Base-by-base conservation (phyloP, 1,139 yeast species). In the Hyphopichia fennica region DNA sequence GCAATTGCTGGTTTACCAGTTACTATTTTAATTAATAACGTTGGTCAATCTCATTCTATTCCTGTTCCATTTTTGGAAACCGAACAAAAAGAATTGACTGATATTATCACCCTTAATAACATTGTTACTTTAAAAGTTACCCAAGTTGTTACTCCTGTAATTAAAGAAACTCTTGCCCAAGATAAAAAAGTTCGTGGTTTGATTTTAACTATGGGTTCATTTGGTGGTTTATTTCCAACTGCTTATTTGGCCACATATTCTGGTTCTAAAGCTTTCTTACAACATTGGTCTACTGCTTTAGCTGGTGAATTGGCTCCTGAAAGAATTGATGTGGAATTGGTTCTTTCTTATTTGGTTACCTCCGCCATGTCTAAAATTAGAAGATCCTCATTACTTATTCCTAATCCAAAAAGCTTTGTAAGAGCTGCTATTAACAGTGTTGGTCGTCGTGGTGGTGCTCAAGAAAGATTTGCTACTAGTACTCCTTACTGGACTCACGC, bases 401-500 rank as follows among this genome's bases (percentile, higher is more conserved):
- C 99, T 47, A 84, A 72, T 58, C 96, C 98, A 41, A 80, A 81
- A 60, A 63, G 62, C 33, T 95, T 95, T 65, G 99, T 93, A 40
- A 61, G 69, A 25, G 67, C 95, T 16, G 77, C 88, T 4, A 75
- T 93, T 56, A 67, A 66, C 38, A 72, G 77, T 39, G 80, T 85
- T 42, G 97, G 98, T 20, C 84, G 89, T 59, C 82, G 96, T 52
- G 80, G 82, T 40, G 99, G 99, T 45, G 95, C 98, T 17, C 96
- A 89, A 63, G 96, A 88, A 46, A 79, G 96, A 53, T 89, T 63
- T 55, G 96, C 84, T 28, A 89, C 98, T 3, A 65, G 72, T 43
- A 93, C 98, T 1, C 99, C 99, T 31, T 95, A 75, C 74, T 90
- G 96, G 91, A 65, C 89, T 3, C 99, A 93, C 67, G 98, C 98